Evolutionary conservation across 305 asterid species (phyloP).

Genomic region (Rubia tinctorum): DNA sequence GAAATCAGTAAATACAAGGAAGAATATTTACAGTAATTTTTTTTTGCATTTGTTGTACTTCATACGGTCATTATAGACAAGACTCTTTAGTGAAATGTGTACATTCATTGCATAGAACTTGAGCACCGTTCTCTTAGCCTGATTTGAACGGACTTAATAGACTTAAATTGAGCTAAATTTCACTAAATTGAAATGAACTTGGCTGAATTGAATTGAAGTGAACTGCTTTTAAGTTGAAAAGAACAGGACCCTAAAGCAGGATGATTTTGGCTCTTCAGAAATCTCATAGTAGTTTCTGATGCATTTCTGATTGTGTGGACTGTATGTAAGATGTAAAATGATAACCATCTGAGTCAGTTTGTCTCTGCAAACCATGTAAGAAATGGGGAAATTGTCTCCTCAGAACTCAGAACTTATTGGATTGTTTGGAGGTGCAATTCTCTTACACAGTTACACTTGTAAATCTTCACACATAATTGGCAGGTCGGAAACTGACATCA

Average conservation of each 20-base stretch:
- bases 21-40: not conserved
- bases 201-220: too few species aligned
- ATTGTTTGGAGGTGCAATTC: not conserved
- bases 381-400: not conserved
- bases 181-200: not conserved
- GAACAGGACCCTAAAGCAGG: not conserved
- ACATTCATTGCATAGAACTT: not conserved
- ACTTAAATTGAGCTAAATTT: not conserved
- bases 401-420: not conserved
- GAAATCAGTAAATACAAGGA: not conserved
- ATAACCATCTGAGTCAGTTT: too few species aligned
- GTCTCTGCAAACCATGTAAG: too few species aligned
- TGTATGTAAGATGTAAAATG: not conserved
- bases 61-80: not conserved
- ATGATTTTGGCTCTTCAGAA: not conserved
- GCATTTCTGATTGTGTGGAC: not conserved
- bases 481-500: conserved; percentile 90
- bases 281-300: not conserved
- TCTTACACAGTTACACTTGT: too few species aligned
- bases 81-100: not conserved
- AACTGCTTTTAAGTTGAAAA: not conserved
- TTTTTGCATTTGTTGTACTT: too few species aligned
- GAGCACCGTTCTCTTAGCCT: not conserved
- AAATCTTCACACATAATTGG: conserved; percentile 19
- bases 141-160: not conserved